These are phyloP conservation scores for Saccharomycopsis vini DNA, from an alignment of 805 yeast species.

Conservation along the genomic window DNA sequence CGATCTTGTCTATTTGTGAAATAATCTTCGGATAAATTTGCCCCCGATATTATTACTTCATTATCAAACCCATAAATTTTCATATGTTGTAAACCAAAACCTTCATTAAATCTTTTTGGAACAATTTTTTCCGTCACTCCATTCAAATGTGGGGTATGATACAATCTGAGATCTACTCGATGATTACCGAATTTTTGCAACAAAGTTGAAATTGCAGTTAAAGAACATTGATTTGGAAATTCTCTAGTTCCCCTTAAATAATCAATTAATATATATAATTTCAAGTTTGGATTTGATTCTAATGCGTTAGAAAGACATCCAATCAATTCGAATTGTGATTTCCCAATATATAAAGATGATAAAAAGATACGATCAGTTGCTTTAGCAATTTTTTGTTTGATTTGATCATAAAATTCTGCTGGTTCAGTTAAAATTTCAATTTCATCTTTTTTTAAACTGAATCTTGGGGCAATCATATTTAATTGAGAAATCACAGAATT, in stretches of 20 bases:
- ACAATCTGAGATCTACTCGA: slow-evolving; percentile 73
- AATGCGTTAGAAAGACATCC: slow-evolving; percentile 55
- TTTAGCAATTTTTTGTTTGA: slow-evolving; percentile 50
- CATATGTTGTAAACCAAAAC: slow-evolving; percentile 93
- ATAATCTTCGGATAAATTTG: slow-evolving; percentile 84
- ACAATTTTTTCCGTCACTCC: slow-evolving; percentile 57
- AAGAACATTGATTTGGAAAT: slow-evolving; percentile 71
- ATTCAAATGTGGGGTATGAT: slow-evolving; percentile 77
- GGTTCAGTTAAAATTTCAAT: slow-evolving; percentile 62
- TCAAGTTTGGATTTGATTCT: slow-evolving; percentile 45
- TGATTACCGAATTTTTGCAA: slow-evolving; percentile 51
- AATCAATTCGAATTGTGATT: slow-evolving; percentile 67
- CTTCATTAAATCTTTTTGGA: slow-evolving; percentile 85
- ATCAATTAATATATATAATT: slow-evolving; percentile 71
- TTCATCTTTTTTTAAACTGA: slow-evolving; percentile 45
- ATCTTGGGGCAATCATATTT: slow-evolving; percentile 60
- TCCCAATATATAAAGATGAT: slow-evolving; percentile 82
- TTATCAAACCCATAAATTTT: slow-evolving; percentile 91
- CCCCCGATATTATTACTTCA: slow-evolving; percentile 82
- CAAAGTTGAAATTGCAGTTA: slow-evolving; percentile 53
- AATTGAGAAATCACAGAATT: slow-evolving; percentile 40
- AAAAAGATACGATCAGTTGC: slow-evolving; percentile 69
- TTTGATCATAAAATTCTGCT: slow-evolving; percentile 53
- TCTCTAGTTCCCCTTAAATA: slow-evolving; percentile 91
- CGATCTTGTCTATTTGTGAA: slow-evolving; percentile 94